Evolutionary conservation across 169 alveolate species (phyloP), one percentile per base, ranked within the genome.

Genomic region (Pseudocohnilembus persalinus): DNA sequence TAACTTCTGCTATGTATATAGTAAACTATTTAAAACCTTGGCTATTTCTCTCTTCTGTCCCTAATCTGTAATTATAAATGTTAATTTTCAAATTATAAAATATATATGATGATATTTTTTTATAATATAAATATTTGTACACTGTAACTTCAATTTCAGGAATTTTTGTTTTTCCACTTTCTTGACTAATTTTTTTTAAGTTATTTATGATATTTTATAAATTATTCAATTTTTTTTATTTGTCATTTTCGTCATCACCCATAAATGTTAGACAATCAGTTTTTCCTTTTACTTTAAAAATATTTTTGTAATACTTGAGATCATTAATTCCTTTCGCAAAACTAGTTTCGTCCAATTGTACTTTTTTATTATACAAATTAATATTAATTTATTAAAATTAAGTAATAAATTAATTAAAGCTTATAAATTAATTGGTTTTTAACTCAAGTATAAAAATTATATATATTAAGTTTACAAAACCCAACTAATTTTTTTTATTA

Each of bases 21-120:
- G 90, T 86, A 31, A 79, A 83, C 80, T 86, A 34, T 74, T 72
- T 74, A 31, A 82, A 80, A 63, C 87, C 63, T 0, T 34, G 24
- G 75, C 25, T 28, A 25, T 80, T 75, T 30, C 86, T 86, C 75
- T 86, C 86, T 86, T 81, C 87, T 35, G 90, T 86, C 0, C 90
- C 90, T 26, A 86, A 63, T 20, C 80, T 85, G 16, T 30, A 75
- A 31, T 80, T 82, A 73, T 78, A 49, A 0, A 86, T 81, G 29
- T 84, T 82, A 73, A 73, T 78, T 77, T 80, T n/a, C 31, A 28
- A 29, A 33, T 49, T 73, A 77, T 77, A 63, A 25, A 25, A 77
- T 16, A 26, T 26, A 32, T 76, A 29, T 77, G 11, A 32, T 31
- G 34, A 33, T 20, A 34, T 33, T 0, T 63, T 33, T 73, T n/a